Base-by-base conservation (phyloP, 805 yeast species). In the Lachancea dasiensis region DNA sequence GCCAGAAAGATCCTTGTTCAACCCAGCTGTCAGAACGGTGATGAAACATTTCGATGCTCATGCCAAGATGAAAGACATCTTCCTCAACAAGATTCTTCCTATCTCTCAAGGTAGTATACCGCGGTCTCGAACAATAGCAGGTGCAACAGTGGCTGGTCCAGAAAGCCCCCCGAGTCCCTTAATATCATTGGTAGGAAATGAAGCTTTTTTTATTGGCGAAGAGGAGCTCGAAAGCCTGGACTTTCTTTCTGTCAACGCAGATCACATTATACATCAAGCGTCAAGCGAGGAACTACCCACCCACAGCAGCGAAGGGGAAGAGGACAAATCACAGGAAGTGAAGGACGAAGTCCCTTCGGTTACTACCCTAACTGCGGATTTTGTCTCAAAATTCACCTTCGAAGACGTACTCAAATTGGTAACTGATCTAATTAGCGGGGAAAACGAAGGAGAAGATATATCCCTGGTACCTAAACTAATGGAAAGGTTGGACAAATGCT, bases 31-130 rank as follows among this genome's bases (percentile, higher is more conserved):
- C 5, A 37, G 40, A 27, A 27, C 21, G 5, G 40, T 37, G 6
- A 31, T 37, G 36, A 37, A 37, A 21, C 40, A 37, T 14, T 37
- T 37, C 15, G 40, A 37, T 16, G 29, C 36, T 6, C 40, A 37
- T 26, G 40, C 40, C 11, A 31, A 20, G 17, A 22, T 37, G 31
- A 37, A 37, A 17, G 32, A 31, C 15, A 37, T 37, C 5, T 37
- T 37, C 27, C 31, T 37, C 19, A 25, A 20, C 9, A 26, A 37
- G 13, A 37, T 37, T 15, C 27, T 37, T 7, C 40, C 40, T 8
- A 15, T 31, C 10, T 20, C 27, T 13, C 29, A 31, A 10, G 14
- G 27, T 21, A 25, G 16, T 15, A 19, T 22, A 16, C 21, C 32
- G 3, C 11, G 21, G 13, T 11, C 22, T 18, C 27, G 40, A 5